Evolutionary conservation across 306 rosid species (phyloP).

Genomic region (Trifolium fragiferum): DNA sequence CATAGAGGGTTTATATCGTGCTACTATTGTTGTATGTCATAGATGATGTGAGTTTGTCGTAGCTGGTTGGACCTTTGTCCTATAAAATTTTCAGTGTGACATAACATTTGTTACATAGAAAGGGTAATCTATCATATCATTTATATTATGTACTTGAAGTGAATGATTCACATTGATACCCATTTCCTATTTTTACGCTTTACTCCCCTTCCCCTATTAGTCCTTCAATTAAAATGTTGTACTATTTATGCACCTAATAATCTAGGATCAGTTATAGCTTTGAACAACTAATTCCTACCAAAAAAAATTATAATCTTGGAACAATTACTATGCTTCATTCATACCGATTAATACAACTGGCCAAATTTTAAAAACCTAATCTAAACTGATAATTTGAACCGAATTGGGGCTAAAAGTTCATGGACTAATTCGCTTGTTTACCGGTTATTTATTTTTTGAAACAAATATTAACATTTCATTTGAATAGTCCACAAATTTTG

Average conservation of each 20-base stretch:
- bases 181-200: not conserved
- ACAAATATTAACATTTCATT: too few species aligned
- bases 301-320: not conserved
- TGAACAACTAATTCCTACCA: not conserved
- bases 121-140: constrained; percentile 7
- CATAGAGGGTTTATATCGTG: constrained; percentile 11
- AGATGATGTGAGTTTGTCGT: constrained; percentile 39
- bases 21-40: constrained; percentile 10
- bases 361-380: too few species aligned
- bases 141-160: constrained; percentile 2
- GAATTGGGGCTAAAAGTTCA: too few species aligned
- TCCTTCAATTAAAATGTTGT: not conserved
- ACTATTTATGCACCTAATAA: not conserved
- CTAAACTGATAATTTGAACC: too few species aligned
- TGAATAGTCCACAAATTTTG: too few species aligned
- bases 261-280: constrained; percentile 1
- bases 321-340: not conserved
- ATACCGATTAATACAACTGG: too few species aligned
- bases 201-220: not conserved
- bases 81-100: not conserved
- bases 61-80: constrained; percentile 29
- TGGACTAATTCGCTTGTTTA: too few species aligned
- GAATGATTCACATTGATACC: constrained; percentile 1
- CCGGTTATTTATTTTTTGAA: too few species aligned
- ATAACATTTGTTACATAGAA: not conserved